These are phyloP conservation scores for Adansonia grandidieri DNA, from an alignment of 441 rosid species.

Conservation along the genomic window DNA sequence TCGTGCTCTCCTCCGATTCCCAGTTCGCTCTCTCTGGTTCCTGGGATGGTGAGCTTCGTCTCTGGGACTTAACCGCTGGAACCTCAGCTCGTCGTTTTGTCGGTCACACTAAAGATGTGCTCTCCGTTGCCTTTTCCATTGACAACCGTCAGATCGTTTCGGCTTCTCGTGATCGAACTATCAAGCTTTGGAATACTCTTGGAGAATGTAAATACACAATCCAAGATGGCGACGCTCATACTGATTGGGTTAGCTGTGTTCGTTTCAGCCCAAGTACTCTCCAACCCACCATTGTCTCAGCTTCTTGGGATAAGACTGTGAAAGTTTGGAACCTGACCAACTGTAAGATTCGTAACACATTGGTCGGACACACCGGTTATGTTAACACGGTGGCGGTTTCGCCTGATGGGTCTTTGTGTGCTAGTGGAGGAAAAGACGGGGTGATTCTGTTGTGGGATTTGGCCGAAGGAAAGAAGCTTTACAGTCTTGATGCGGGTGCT, in stretches of 20 bases:
- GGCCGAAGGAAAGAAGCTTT: constrained; percentile 92
- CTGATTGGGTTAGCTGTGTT: constrained; percentile 89
- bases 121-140: constrained; percentile 92
- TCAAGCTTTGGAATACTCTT: constrained; percentile 89
- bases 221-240: constrained; percentile 73
- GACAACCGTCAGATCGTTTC: constrained; percentile 99
- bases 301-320: constrained; percentile 85
- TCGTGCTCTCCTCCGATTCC: constrained; percentile 92
- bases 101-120: constrained; percentile 92
- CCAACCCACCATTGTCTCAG: constrained; percentile 83
- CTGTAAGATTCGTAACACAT: constrained; percentile 77
- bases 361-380: constrained; percentile 81
- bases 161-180: constrained; percentile 85
- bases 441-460: constrained; percentile 90
- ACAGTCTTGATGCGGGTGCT: constrained; percentile 78
- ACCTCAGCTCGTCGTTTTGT: constrained; percentile 79
- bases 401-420: constrained; percentile 93
- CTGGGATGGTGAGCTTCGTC: constrained; percentile 99
- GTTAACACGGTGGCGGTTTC: constrained; percentile 95
- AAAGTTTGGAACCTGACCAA: constrained; percentile 94
- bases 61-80: constrained; percentile 92
- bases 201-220: constrained; percentile 95
- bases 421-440: constrained; percentile 96
- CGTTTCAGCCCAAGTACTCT: constrained; percentile 81
- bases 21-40: constrained; percentile 96